Percentiles rank a stretch among this genome's conserved stretches.
These are phyloP conservation scores for Mycena venus DNA, from an alignment of 768 basidiomycete species.

Conservation along the genomic window DNA sequence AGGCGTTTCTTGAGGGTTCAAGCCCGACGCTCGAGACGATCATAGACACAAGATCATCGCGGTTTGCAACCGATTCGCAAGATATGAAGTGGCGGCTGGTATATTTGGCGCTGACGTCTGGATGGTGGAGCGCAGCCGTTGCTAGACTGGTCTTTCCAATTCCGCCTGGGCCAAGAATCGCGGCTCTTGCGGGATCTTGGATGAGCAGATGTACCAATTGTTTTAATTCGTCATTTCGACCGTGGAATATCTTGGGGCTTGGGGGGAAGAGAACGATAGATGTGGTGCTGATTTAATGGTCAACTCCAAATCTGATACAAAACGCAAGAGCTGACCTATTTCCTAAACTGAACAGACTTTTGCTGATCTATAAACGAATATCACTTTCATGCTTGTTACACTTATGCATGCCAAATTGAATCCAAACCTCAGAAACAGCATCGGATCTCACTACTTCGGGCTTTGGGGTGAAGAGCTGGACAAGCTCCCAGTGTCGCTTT, in stretches of 20 bases:
- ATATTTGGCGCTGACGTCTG: slow-evolving; percentile 11
- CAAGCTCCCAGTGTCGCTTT: slow-evolving; percentile 5
- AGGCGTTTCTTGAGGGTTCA: background rate
- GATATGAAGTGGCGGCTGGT: slow-evolving; percentile 15
- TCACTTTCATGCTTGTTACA: background rate
- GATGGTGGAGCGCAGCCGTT: slow-evolving; percentile 19
- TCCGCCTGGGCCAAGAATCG: slow-evolving; percentile 22
- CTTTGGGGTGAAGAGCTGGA: background rate
- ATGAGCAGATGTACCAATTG: slow-evolving; percentile 10
- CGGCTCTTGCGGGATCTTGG: slow-evolving; percentile 6
- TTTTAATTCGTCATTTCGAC: slow-evolving; percentile 7
- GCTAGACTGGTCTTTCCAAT: slow-evolving; percentile 27
- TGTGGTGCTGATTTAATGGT: background rate
- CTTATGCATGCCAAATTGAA: background rate
- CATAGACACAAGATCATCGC: slow-evolving; percentile 7
- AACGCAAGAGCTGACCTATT: background rate
- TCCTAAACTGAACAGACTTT: background rate
- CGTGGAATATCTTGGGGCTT: slow-evolving; percentile 23
- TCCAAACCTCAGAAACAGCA: background rate
- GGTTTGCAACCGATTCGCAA: slow-evolving; percentile 10
- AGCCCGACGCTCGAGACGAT: slow-evolving; percentile 5
- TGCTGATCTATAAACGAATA: background rate
- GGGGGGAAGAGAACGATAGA: slow-evolving; percentile 15
- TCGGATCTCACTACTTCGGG: background rate
- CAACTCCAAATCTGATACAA: background rate